Percentiles rank a stretch among this genome's conserved stretches.
These are phyloP conservation scores for Wallacemonas sp. DNA, from an alignment of 208 protist genomes.

Conservation along the genomic window DNA sequence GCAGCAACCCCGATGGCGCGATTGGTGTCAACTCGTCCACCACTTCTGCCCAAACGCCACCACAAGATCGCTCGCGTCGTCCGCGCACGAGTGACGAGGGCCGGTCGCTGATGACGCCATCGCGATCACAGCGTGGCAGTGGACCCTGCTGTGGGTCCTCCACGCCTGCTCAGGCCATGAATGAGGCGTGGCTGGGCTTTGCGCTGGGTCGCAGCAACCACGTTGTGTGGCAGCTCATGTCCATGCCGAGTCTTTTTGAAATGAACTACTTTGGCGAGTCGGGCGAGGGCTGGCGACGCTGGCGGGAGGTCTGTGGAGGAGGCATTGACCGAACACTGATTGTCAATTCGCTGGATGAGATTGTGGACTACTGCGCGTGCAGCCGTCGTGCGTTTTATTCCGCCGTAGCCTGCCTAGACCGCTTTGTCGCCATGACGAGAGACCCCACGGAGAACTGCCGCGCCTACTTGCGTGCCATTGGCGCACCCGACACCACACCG, in stretches of 20 bases:
- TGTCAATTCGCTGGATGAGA: conserved; percentile 75
- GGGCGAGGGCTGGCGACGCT: conserved; percentile 47
- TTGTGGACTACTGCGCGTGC: conserved; percentile 57
- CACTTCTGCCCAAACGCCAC: too few species aligned
- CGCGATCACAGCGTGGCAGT: not conserved
- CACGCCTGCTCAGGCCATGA: too few species aligned
- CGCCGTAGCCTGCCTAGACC: conserved; percentile 65
- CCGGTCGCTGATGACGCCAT: not conserved
- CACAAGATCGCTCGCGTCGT: too few species aligned
- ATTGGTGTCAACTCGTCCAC: too few species aligned
- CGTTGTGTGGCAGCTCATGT: conserved; percentile 20
- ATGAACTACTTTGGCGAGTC: conserved; percentile 14
- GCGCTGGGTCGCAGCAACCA: conserved; percentile 7
- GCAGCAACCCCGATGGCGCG: too few species aligned
- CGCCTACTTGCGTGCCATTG: conserved; percentile 18
- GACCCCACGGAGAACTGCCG: conserved; percentile 23
- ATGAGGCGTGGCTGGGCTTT: not conserved
- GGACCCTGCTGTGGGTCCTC: too few species aligned
- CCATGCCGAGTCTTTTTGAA: conserved; percentile 27
- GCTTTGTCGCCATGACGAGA: conserved; percentile 47
- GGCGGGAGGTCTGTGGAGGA: conserved; percentile 48
- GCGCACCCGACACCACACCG: conserved; percentile 8
- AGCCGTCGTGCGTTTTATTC: conserved; percentile 65
- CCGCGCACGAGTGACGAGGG: too few species aligned
- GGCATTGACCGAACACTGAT: conserved; percentile 51